phyloP scores from a whole-genome alignment of 2,329 filamentous ascomycete genomes.

The Cyanodermella asteris region DNA sequence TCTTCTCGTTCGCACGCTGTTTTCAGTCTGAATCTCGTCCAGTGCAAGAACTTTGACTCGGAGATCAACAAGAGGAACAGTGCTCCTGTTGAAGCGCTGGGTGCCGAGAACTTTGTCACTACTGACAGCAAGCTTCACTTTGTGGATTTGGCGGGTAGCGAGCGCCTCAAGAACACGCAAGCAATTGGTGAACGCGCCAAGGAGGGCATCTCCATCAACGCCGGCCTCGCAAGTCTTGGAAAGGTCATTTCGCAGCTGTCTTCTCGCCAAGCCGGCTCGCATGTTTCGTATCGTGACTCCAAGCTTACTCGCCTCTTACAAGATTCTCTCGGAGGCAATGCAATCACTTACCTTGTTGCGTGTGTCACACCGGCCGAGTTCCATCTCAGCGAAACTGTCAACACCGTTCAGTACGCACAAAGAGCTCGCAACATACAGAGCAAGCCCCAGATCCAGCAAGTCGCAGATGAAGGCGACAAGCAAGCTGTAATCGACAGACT shows the following conservation, averaged over 20 bases:
- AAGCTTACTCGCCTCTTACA: slow-evolving; percentile 84
- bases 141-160: slow-evolving; percentile 90
- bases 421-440: slow-evolving; percentile 89
- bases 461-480: slow-evolving; percentile 76
- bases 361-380: slow-evolving; percentile 95
- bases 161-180: slow-evolving; percentile 89
- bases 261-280: slow-evolving; percentile 62
- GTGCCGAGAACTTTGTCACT: slow-evolving; percentile 49
- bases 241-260: slow-evolving; percentile 98
- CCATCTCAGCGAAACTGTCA: slow-evolving; percentile 89
- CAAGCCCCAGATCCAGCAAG: slow-evolving; percentile 86
- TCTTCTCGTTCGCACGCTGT: slow-evolving; percentile 95
- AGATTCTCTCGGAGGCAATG: slow-evolving; percentile 89
- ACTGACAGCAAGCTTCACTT: slow-evolving; percentile 98
- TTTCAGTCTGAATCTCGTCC: slow-evolving; percentile 82
- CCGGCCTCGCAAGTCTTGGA: slow-evolving; percentile 75
- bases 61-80: slow-evolving; percentile 66
- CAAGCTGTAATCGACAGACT: slow-evolving; percentile 82
- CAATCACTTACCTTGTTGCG: slow-evolving; percentile 98
- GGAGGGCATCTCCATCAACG: slow-evolving; percentile 97
- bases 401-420: slow-evolving; percentile 94
- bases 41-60: slow-evolving; percentile 47
- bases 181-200: slow-evolving; percentile 84
- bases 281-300: slow-evolving; percentile 97
- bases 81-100: slow-evolving; percentile 59